These are phyloP conservation scores for Tulasnella sp. DNA, from an alignment of 768 basidiomycete species.

Conservation along the genomic window DNA sequence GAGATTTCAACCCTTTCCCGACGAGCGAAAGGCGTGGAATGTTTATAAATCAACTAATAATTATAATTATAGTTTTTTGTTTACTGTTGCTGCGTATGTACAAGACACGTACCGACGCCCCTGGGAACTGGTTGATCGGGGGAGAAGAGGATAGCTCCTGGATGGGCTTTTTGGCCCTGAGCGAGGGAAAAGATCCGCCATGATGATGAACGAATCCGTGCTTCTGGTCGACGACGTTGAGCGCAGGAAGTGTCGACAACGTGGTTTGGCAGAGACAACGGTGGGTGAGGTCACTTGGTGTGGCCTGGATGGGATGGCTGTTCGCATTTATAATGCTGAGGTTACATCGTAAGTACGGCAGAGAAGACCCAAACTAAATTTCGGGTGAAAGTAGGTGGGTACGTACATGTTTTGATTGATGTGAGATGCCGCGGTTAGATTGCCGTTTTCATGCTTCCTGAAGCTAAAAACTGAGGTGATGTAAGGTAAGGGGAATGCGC, in stretches of 20 bases:
- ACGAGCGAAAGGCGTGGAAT: not conserved
- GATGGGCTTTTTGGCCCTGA: not conserved
- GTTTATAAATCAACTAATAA: no score
- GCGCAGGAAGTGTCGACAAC: not conserved
- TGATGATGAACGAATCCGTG: not conserved
- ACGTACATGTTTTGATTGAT: not conserved
- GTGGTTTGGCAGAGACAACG: not conserved
- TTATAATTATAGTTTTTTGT: no score
- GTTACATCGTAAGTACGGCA: no score
- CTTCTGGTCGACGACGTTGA: constrained; percentile 8
- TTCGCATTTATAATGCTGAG: no score
- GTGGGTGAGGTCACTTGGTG: not conserved
- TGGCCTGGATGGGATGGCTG: not conserved
- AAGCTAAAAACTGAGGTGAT: not conserved
- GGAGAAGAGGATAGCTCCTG: not conserved
- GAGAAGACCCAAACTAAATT: not conserved
- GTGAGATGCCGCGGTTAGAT: constrained; percentile 6
- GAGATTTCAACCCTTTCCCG: not conserved
- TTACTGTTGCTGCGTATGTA: no score
- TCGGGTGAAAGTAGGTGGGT: not conserved
- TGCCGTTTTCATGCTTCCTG: not conserved
- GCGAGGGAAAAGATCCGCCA: constrained; percentile 12
- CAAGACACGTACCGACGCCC: not conserved
- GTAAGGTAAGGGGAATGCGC: not conserved
- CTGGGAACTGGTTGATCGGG: not conserved